Evolutionary conservation across 2,329 filamentous ascomycete genomes (phyloP).

Genomic region (Ophiocordyceps camponoti-saundersi): DNA sequence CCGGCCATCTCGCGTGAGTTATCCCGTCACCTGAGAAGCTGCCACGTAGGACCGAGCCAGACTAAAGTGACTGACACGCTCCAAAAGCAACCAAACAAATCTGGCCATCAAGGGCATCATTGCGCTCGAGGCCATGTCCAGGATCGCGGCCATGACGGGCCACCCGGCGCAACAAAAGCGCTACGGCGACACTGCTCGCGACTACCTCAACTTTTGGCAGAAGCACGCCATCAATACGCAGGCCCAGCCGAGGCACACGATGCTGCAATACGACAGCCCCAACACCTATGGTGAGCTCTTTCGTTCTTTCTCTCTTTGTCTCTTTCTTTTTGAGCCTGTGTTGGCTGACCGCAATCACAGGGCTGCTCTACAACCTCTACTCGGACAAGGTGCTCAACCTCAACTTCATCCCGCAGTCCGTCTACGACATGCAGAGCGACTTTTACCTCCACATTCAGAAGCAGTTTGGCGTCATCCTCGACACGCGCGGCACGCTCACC

Average conservation of each 20-base stretch:
- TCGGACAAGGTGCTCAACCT: constrained; percentile 63
- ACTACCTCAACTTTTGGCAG: constrained; percentile 60
- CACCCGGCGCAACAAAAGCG: constrained; percentile 37
- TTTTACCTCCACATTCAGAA: constrained; percentile 61
- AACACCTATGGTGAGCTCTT: constrained; percentile 22
- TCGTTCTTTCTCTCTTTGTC: background rate
- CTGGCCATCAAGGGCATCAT: constrained; percentile 73
- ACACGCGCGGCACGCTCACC: constrained; percentile 65
- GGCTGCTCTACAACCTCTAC: constrained; percentile 62
- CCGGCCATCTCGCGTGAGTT: constrained; percentile 36
- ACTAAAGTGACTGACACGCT: background rate
- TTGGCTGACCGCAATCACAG: constrained; percentile 1
- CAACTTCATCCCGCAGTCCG: constrained; percentile 52
- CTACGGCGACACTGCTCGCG: constrained; percentile 44
- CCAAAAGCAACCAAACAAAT: constrained; percentile 53
- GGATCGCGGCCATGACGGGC: constrained; percentile 46
- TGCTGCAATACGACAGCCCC: constrained; percentile 57
- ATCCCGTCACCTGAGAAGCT: background rate
- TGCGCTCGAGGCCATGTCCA: constrained; percentile 64
- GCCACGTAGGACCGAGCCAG: too few species aligned
- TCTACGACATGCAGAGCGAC: constrained; percentile 62
- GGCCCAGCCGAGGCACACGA: constrained; percentile 46
- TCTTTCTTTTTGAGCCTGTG: background rate
- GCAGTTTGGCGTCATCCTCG: constrained; percentile 67
- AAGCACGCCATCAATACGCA: constrained; percentile 51